phyloP scores from a whole-genome alignment of 768 basidiomycete genomes.

The Paxillus rubicundulus region DNA sequence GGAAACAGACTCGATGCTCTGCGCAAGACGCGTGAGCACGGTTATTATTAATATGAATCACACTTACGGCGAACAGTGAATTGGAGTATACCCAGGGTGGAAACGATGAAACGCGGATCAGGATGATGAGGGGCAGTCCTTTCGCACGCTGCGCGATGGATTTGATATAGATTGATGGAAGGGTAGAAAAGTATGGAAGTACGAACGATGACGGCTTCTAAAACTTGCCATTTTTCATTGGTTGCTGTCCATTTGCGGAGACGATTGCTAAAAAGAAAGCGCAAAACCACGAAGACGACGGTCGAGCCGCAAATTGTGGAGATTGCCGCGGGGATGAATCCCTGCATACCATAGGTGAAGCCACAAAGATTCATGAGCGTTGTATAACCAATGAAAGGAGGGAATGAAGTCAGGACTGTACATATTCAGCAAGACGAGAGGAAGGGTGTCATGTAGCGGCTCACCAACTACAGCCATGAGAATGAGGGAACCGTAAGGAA shows the following conservation, averaged over 20 bases:
- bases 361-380: constrained; percentile 60
- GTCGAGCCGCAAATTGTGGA: constrained; percentile 66
- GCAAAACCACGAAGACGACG: constrained; percentile 57
- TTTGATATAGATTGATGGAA: background rate
- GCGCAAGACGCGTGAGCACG: constrained; percentile 7
- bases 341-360: constrained; percentile 80
- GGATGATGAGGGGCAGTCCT: constrained; percentile 77
- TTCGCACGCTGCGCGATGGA: constrained; percentile 52
- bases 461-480: constrained; percentile 52
- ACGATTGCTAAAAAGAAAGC: constrained; percentile 53
- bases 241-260: constrained; percentile 58
- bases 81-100: constrained; percentile 91
- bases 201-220: constrained; percentile 72
- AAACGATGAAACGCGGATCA: constrained; percentile 79
- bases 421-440: constrained; percentile 34
- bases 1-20: constrained; percentile 74
- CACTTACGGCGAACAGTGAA: constrained; percentile 68
- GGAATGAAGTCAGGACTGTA: constrained; percentile 30
- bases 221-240: constrained; percentile 73
- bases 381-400: constrained; percentile 32
- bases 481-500: constrained; percentile 60
- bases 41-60: constrained; percentile 1
- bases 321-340: constrained; percentile 62
- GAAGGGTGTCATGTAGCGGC: constrained; percentile 54
- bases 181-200: background rate